Base-by-base conservation (phyloP, 805 yeast genomes). In the Yarrowia bubula region DNA sequence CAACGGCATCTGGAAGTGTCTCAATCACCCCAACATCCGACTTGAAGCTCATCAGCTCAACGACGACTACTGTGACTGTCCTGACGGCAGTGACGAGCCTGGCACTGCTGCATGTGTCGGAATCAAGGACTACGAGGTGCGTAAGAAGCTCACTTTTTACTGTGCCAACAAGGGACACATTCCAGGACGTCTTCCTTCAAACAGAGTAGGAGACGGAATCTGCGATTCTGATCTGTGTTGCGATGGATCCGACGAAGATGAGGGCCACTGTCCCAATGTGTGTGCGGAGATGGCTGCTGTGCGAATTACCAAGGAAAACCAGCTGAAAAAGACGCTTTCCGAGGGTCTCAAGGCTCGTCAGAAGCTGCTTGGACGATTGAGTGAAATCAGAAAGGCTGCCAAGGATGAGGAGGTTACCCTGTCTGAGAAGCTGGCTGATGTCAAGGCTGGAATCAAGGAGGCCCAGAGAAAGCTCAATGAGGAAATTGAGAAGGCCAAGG, bases 11-110 rank as follows among this genome's bases (percentile, higher is more conserved):
- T 93, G 95, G 90, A 75, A 78, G 6, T 93, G 98, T 77, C 74
- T 93, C 41, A 71, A 76, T 37, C 81, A 89, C 71, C 87, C 95
- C 0, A 81, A 84, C n/a, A 83, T 91, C 5, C 79, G 78, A 18
- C 75, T 93, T 17, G 79, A 86, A 44, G 78, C 79, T 61, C 78
- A 78, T 41, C 89, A 86, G 71, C 81, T 93, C 70, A 93, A 93
- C 74, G 98, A 95, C 75, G 88, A 92, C 70, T 87, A 82, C 72
- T 93, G 98, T 76, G 98, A 95, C 72, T 93, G 98, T 77, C 98
- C 98, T 0, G 99, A 95, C 76, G 98, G 98, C 0, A 86, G 92
- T 4, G 99, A 95, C 77, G 98, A 95, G 75, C 97, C 98, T 0
- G 98, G 98, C 0, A 93, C 98, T 0, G 78, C 87, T 43, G 97